Base-by-base conservation (phyloP, 805 yeast genomes). In the Wickerhamiella galacta region DNA sequence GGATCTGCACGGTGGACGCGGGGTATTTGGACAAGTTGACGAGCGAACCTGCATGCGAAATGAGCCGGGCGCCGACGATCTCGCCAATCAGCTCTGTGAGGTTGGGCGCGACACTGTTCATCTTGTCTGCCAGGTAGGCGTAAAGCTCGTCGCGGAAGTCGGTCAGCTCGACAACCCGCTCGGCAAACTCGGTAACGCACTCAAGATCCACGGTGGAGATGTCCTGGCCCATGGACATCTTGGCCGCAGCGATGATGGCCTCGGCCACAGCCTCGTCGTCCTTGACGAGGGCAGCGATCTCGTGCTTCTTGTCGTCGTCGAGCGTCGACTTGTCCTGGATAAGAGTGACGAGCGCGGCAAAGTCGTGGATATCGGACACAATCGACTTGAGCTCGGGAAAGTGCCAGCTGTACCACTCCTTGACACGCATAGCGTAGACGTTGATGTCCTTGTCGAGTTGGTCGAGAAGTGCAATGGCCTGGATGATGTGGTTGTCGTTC, bases 371-470 rank as follows among this genome's bases (percentile, higher is more conserved):
- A 60, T 85, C 95, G 46, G 81, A 72, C 34, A 80, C 92, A 50
- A 85, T 70, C 62, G 78, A 80, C 49, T 92, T 90, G 62, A 83
- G 71, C 64, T 83, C 95, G 38, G 95, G 95, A 75, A 90, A 83
- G 58, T 83, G 95, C 98, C 98, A 90, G 45, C 98, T 98, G 63
- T 90, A 90, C 98, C 98, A 90, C 64, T 90, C 98, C 65, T 87
- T 90, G 63, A 87, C 73, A 66, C 98, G 75, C 98, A 90, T 90
- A 46, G 96, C 94, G 51, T 87, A 90, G 33, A 95, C 90, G 65
- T 90, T 90, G 50, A 90, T 70, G 60, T 90, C 98, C 64, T 90
- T 90, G 65, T 90, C 98, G 50, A 90, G 70, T 53, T 90, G 95
- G 52, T 90, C 98, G 52, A 90, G 70, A 45, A 90, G 66, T 15